Conservation (phyloP, 345 rosid genomes). For the Trapa bicornis region DNA sequence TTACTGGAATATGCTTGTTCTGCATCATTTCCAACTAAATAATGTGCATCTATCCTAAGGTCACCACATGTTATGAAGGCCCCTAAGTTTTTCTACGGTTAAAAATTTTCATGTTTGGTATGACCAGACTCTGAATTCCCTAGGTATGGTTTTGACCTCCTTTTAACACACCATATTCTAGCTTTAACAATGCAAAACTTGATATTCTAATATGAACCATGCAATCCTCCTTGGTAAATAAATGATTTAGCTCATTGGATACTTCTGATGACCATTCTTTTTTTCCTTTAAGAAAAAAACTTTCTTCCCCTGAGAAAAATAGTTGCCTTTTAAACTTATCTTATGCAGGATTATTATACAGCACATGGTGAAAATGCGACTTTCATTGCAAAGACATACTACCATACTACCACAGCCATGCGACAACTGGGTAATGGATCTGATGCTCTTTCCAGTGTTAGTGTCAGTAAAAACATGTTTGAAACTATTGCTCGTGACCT, state of each 20-base stretch:
- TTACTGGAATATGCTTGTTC: no score
- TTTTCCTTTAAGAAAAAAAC: neutral
- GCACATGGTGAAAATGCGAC: constrained; percentile 88
- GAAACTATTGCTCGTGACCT: constrained; percentile 78
- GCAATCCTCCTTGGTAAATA: neutral
- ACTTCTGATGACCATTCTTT: neutral
- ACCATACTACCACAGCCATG: constrained; percentile 73
- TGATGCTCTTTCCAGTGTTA: constrained; percentile 72
- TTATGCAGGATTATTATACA: constrained; percentile 74
- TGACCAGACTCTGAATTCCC: no score
- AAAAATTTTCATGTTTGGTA: no score
- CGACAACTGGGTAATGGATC: constrained; percentile 67
- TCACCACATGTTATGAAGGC: no score
- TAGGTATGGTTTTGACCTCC: no score
- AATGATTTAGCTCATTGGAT: neutral
- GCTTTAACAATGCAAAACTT: neutral
- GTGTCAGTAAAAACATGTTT: constrained; percentile 73
- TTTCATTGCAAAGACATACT: constrained; percentile 82
- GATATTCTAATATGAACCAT: neutral
- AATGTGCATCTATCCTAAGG: no score
- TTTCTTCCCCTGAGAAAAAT: neutral
- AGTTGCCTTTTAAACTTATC: neutral
- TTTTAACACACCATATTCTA: no score
- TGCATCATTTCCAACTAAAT: no score
- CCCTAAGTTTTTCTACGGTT: no score